phyloP scores from a whole-genome alignment of 495 filamentous ascomycete species.

The Neurospora intermedia region DNA sequence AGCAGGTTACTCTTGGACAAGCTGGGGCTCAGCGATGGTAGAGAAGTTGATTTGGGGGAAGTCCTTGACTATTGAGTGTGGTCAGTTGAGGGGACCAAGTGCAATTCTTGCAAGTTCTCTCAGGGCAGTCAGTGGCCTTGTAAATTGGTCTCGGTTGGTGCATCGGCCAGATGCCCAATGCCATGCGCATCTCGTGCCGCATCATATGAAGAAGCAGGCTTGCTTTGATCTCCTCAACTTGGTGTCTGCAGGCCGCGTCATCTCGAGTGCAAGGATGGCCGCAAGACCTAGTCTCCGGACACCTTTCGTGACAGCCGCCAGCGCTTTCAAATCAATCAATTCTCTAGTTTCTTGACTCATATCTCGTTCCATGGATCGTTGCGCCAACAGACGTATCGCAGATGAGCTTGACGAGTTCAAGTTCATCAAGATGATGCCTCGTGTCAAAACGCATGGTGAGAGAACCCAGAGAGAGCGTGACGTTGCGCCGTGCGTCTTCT shows the following conservation, averaged over 20 bases:
- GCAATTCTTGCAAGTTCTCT: background rate
- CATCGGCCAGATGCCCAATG: background rate
- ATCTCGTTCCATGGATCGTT: conserved; percentile 45
- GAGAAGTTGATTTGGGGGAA: too few relatives aligned
- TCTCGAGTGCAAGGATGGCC: conserved; percentile 32
- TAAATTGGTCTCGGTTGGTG: background rate
- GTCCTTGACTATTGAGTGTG: background rate
- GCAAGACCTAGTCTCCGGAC: conserved; percentile 31
- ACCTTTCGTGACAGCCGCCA: conserved; percentile 49
- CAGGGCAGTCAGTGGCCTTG: background rate
- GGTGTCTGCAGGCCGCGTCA: conserved; percentile 51
- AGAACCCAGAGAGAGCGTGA: conserved; percentile 88
- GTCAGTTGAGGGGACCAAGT: too few relatives aligned
- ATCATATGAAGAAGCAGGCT: conserved; percentile 49
- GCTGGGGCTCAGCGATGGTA: conserved; percentile 47
- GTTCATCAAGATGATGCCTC: conserved; percentile 40
- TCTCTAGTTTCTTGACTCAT: conserved; percentile 32
- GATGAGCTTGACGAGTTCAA: conserved; percentile 80
- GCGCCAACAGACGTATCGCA: conserved; percentile 67
- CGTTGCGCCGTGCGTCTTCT: conserved; percentile 81
- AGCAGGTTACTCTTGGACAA: conserved; percentile 46
- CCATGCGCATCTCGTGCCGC: background rate
- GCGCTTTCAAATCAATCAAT: conserved; percentile 34
- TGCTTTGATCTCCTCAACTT: conserved; percentile 62
- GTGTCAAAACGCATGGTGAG: conserved; percentile 44